Evolutionary conservation across 2,329 filamentous ascomycete genomes (phyloP), one percentile per base, ranked within the genome.

Genomic region (Pseudogymnoascus sp.): DNA sequence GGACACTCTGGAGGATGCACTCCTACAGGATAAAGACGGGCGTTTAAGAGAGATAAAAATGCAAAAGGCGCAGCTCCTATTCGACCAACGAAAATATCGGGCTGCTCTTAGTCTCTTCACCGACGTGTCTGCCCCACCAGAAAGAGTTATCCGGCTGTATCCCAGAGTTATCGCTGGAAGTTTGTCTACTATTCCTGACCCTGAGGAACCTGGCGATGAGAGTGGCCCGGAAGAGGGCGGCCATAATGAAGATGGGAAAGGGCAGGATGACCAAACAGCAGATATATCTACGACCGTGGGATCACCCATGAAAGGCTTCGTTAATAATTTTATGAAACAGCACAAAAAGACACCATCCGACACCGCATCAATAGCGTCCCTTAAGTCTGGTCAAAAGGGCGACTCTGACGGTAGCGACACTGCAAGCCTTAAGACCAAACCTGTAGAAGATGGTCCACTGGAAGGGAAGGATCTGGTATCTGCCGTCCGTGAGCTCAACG

Each of bases 71-170:
- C 90, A 96, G 72, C 77, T 80, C 12, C 77, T 97, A 4, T 99
- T 99, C 69, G 85, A 86, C 63, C 80, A 89, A 67, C 88, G 87
- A 68, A 95, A 89, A 71, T 99, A 92, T 71, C 83, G 87, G 39
- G 87, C 92, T 59, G 88, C 93, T 1, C 82, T 99, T 76, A 92
- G 97, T 68, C 77, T 99, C 1, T 97, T 97, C 75, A 86, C 85
- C 90, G 88, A 94, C 61, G 91, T 97, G 2, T 86, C 90, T 68
- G 92, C 94, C 0, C 90, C 94, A 0, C 93, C 94, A 0, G 91
- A 95, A 72, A 82, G 90, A 59, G 94, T 97, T 2, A 86, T 99
- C 65, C 85, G 84, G 40, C 76, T 97, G 8, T 99, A 92, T 68
- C 94, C 94, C 1, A 86, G 81, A 64, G 80, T 86, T 7, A 95